Evolutionary conservation across 1,284 basidiomycete species (phyloP).

Genomic region (Apiotrichum gamsii): DNA sequence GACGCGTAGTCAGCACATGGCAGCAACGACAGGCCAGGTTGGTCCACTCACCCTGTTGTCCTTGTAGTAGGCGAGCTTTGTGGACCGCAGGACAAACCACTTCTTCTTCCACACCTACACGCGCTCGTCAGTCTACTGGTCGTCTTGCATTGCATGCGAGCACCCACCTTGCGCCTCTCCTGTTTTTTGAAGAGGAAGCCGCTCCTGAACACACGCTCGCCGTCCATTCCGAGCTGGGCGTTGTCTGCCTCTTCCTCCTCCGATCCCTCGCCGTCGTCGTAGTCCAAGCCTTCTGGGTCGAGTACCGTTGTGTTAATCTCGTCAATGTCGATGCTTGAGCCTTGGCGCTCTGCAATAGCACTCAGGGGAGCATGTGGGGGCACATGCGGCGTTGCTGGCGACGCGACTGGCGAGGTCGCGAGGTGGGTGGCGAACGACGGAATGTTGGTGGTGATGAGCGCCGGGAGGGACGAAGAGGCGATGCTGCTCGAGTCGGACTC

Average conservation of each 20-base stretch:
- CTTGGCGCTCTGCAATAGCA: slow-evolving; percentile 29
- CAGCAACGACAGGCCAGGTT: slow-evolving; percentile 7
- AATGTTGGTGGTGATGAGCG: slow-evolving; percentile 32
- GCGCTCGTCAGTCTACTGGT: too few relatives aligned
- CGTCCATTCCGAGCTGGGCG: slow-evolving; percentile 55
- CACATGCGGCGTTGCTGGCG: slow-evolving; percentile 20
- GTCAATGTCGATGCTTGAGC: background rate
- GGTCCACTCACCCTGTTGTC: slow-evolving; percentile 55
- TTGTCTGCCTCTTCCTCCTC: slow-evolving; percentile 51
- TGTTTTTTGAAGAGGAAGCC: slow-evolving; percentile 95
- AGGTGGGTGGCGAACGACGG: background rate
- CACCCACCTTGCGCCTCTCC: slow-evolving; percentile 84
- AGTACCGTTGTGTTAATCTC: background rate
- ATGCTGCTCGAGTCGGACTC: slow-evolving; percentile 84
- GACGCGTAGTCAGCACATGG: too few relatives aligned
- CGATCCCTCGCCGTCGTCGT: slow-evolving; percentile 62
- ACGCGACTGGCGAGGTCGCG: slow-evolving; percentile 17
- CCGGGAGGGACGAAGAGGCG: slow-evolving; percentile 46
- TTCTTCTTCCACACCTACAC: slow-evolving; percentile 77
- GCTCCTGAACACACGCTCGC: slow-evolving; percentile 76
- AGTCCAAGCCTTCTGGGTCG: slow-evolving; percentile 49
- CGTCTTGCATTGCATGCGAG: too few relatives aligned
- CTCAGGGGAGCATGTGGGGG: slow-evolving; percentile 20
- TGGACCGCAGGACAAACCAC: slow-evolving; percentile 92
- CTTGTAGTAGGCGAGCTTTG: slow-evolving; percentile 95